phyloP scores from a whole-genome alignment of 73 alveolate genomes.

The Diophrys appendiculata region DNA sequence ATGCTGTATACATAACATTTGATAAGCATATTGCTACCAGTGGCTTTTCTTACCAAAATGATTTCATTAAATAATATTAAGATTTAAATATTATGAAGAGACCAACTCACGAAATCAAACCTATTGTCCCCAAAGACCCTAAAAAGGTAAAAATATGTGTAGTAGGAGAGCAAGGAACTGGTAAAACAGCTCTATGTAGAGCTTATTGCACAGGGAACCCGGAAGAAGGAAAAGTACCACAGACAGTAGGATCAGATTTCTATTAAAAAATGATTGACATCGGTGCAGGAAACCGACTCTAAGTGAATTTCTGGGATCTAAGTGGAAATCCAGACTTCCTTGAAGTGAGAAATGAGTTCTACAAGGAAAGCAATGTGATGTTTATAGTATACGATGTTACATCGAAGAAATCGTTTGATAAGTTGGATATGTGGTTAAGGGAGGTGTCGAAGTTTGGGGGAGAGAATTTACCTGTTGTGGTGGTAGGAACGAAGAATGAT shows the following conservation, averaged over 20 bases:
- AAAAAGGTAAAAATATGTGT: no score
- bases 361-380: slow-evolving; percentile 62
- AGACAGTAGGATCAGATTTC: slow-evolving; percentile 5
- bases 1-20: background rate
- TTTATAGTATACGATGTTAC: slow-evolving; percentile 62
- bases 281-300: background rate
- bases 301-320: slow-evolving; percentile 55
- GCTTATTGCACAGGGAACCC: background rate
- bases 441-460: slow-evolving; percentile 59
- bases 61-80: background rate
- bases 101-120: background rate
- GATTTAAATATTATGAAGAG: background rate
- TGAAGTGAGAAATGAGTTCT: slow-evolving; percentile 76
- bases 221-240: background rate
- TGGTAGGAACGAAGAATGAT: background rate
- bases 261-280: background rate
- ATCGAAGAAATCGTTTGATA: slow-evolving; percentile 56
- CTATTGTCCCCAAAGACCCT: background rate
- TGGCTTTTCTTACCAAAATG: background rate
- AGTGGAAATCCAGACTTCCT: slow-evolving; percentile 65
- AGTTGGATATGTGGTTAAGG: slow-evolving; percentile 67
- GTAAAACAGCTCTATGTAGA: background rate
- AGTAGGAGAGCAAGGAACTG: background rate
- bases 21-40: background rate
- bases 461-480: slow-evolving; percentile 16